Percentiles rank a stretch among this genome's conserved stretches.
Conservation (phyloP, 2,329 filamentous ascomycete species). For the Parascedosporium putredinis region DNA sequence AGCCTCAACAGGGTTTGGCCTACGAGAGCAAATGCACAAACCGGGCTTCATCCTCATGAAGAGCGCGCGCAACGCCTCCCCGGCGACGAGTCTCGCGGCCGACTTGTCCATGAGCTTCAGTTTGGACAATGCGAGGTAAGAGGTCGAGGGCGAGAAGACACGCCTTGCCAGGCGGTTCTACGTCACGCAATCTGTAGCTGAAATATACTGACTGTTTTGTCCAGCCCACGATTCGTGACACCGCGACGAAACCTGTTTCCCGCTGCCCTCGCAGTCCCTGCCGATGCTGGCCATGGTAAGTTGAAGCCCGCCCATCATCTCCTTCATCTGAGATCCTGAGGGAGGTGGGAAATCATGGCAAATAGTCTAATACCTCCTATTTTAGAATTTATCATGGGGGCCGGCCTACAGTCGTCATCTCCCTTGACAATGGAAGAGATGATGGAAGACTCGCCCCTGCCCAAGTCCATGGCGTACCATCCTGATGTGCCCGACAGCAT, state of each 20-base stretch:
- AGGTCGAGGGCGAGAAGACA: conserved; percentile 31
- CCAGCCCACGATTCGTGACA: conserved; percentile 30
- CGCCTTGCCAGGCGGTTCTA: too few relatives aligned
- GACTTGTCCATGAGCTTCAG: conserved; percentile 96
- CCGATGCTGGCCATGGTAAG: conserved; percentile 8
- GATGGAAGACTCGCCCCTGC: conserved; percentile 91
- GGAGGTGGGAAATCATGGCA: too few relatives aligned
- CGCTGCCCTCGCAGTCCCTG: conserved; percentile 26
- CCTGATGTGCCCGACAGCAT: conserved; percentile 56
- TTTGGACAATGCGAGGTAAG: conserved; percentile 75
- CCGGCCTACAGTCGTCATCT: conserved; percentile 73
- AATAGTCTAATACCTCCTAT: too few relatives aligned
- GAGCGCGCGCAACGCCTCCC: conserved; percentile 73
- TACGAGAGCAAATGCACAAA: conserved; percentile 61
- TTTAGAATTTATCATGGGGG: conserved; percentile 67
- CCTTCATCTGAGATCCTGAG: too few relatives aligned
- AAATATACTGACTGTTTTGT: too few relatives aligned
- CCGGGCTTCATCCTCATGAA: conserved; percentile 77
- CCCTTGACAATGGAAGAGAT: conserved; percentile 61
- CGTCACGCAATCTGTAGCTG: too few relatives aligned
- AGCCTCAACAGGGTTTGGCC: conserved; percentile 52
- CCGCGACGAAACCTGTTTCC: conserved; percentile 29
- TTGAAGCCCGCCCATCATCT: not conserved
- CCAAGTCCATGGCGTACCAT: conserved; percentile 66
- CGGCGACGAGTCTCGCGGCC: conserved; percentile 79